These are phyloP conservation scores for Backusella circina DNA, from an alignment of 192 early-diverging fungal species.

Conservation along the genomic window DNA sequence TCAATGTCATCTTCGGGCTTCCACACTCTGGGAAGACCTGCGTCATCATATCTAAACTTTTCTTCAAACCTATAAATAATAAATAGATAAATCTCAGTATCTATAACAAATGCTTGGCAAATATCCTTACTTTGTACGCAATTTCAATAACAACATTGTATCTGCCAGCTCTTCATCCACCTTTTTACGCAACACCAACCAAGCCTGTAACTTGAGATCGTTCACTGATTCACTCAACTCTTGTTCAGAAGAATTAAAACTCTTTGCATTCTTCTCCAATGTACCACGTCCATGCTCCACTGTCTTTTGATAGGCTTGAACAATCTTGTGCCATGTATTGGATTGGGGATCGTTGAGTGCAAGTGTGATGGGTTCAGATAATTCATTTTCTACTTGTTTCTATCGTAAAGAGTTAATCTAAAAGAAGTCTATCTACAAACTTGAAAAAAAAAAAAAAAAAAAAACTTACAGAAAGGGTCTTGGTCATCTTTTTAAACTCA, in stretches of 20 bases:
- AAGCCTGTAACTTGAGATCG: slow-evolving; percentile 62
- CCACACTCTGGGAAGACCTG: slow-evolving; percentile 94
- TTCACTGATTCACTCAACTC: slow-evolving; percentile 50
- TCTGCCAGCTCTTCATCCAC: slow-evolving; percentile 83
- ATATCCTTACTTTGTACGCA: slow-evolving; percentile 49
- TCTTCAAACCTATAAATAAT: slow-evolving; percentile 67
- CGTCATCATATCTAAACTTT: slow-evolving; percentile 91
- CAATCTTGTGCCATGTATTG: slow-evolving; percentile 72
- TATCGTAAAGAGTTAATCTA: not conserved
- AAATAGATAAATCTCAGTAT: not conserved
- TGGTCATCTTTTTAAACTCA: slow-evolving; percentile 64
- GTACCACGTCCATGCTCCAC: slow-evolving; percentile 50
- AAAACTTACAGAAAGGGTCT: slow-evolving; percentile 39
- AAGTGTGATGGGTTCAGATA: slow-evolving; percentile 70
- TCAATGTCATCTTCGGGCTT: slow-evolving; percentile 95
- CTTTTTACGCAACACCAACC: slow-evolving; percentile 69
- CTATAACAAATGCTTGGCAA: not conserved
- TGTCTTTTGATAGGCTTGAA: slow-evolving; percentile 55
- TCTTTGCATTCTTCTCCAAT: slow-evolving; percentile 49
- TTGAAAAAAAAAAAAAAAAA: not conserved
- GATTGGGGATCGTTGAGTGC: slow-evolving; percentile 62
- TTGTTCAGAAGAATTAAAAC: slow-evolving; percentile 50
- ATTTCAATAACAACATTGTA: slow-evolving; percentile 75
- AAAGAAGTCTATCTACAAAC: not conserved
- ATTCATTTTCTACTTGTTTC: slow-evolving; percentile 49